Evolutionary conservation across 1,284 basidiomycete species (phyloP).

Genomic region (Volvariella surrecta): DNA sequence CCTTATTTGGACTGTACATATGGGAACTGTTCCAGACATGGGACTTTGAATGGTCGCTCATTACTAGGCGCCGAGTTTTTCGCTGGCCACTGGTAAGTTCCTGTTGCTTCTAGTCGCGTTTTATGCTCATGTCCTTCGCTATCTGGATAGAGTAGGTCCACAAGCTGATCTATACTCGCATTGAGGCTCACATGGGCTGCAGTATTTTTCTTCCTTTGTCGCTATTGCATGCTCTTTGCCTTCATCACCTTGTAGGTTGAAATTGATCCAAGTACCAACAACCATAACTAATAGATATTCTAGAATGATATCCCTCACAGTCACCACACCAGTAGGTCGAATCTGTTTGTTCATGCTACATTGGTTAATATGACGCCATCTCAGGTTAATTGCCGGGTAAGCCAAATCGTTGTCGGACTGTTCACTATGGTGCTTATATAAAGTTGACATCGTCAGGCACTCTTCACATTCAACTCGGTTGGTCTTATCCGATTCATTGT

Average conservation of each 20-base stretch:
- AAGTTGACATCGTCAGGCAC: too few species aligned
- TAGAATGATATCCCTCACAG: slow-evolving; percentile 51
- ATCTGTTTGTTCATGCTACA: not conserved
- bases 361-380: slow-evolving; percentile 1
- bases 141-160: not conserved
- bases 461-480: slow-evolving; percentile 64
- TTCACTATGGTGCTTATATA: too few species aligned
- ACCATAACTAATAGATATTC: not conserved
- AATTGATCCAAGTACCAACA: not conserved
- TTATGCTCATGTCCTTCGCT: not conserved
- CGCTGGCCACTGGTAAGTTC: slow-evolving; percentile 56
- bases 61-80: slow-evolving; percentile 45
- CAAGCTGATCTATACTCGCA: too few species aligned
- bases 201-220: slow-evolving; percentile 64
- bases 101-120: too few species aligned
- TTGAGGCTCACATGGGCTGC: slow-evolving; percentile 7
- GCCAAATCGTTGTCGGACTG: too few species aligned
- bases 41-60: slow-evolving; percentile 57
- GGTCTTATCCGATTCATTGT: slow-evolving; percentile 13
- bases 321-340: slow-evolving; percentile 33
- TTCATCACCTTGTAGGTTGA: slow-evolving; percentile 48
- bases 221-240: slow-evolving; percentile 58
- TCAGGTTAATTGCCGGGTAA: slow-evolving; percentile 55
- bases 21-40: slow-evolving; percentile 61
- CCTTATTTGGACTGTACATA: slow-evolving; percentile 52